These are phyloP conservation scores for Neonectria hederae DNA, from an alignment of 2,329 filamentous ascomycete species.

Conservation along the genomic window DNA sequence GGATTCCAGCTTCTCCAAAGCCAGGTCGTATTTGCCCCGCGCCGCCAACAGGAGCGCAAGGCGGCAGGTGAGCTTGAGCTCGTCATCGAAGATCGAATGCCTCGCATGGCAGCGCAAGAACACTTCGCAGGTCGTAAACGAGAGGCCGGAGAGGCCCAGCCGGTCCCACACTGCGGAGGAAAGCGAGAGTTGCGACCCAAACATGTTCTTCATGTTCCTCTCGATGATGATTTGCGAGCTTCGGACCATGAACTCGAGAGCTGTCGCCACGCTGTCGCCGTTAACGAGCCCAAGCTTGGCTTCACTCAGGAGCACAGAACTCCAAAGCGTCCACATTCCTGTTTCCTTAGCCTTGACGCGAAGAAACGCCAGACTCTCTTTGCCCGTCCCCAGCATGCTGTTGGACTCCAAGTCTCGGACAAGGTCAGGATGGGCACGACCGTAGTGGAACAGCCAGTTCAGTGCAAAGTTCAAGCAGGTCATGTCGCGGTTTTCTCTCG, in stretches of 20 bases:
- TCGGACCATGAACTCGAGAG: constrained; percentile 82
- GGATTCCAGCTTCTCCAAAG: constrained; percentile 54
- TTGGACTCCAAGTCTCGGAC: constrained; percentile 75
- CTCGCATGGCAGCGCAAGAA: constrained; percentile 78
- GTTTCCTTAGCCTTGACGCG: constrained; percentile 87
- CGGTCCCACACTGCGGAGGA: constrained; percentile 79
- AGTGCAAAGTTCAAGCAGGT: constrained; percentile 93
- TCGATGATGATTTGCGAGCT: constrained; percentile 84
- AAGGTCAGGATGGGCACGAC: constrained; percentile 83
- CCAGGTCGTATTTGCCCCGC: constrained; percentile 76
- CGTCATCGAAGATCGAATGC: constrained; percentile 74
- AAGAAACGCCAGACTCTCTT: constrained; percentile 84
- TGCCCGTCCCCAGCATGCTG: constrained; percentile 79
- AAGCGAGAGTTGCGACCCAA: constrained; percentile 78
- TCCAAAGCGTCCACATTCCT: constrained; percentile 86
- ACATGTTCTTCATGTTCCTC: constrained; percentile 75
- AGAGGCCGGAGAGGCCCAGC: constrained; percentile 69
- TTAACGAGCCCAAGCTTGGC: constrained; percentile 80
- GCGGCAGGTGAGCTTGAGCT: constrained; percentile 77
- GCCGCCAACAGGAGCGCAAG: constrained; percentile 69
- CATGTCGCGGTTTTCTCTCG: constrained; percentile 91
- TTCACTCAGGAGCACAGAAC: constrained; percentile 85
- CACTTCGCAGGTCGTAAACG: constrained; percentile 72
- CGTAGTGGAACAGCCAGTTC: constrained; percentile 95
- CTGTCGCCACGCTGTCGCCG: constrained; percentile 70